These are phyloP conservation scores for Hanseniaspora sp. DNA, from an alignment of 1,139 yeast genomes.

Conservation along the genomic window DNA sequence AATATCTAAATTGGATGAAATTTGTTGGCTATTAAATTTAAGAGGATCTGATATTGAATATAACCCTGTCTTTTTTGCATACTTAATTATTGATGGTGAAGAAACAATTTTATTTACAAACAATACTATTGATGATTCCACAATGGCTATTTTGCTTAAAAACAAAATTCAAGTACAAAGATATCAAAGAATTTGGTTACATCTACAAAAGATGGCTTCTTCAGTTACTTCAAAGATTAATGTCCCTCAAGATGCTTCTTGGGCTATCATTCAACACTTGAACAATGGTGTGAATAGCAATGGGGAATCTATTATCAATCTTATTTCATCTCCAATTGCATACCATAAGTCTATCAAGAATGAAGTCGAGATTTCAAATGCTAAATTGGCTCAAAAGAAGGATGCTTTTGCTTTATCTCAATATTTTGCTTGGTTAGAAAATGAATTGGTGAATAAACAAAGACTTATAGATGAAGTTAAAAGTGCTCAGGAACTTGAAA, in stretches of 20 bases:
- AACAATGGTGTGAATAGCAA: slow-evolving; percentile 31
- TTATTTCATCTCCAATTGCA: slow-evolving; percentile 52
- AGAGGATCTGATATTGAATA: slow-evolving; percentile 77
- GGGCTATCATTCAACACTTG: slow-evolving; percentile 63
- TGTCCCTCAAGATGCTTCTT: slow-evolving; percentile 58
- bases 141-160: slow-evolving; percentile 26
- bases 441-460: slow-evolving; percentile 43
- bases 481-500: slow-evolving; percentile 59
- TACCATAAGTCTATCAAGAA: slow-evolving; percentile 72
- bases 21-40: slow-evolving; percentile 84
- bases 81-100: slow-evolving; percentile 48
- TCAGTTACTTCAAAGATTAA: slow-evolving; percentile 35
- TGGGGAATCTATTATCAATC: slow-evolving; percentile 23
- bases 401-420: slow-evolving; percentile 77
- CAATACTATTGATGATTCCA: slow-evolving; percentile 27
- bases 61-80: slow-evolving; percentile 86
- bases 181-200: slow-evolving; percentile 48
- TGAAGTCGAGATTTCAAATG: slow-evolving; percentile 59
- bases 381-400: slow-evolving; percentile 64
- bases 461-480: slow-evolving; percentile 63
- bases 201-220: slow-evolving; percentile 30
- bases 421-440: slow-evolving; percentile 81
- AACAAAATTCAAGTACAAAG: slow-evolving; percentile 39
- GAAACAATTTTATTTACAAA: slow-evolving; percentile 54
- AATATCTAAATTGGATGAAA: slow-evolving; percentile 71